Base-by-base conservation (phyloP, 768 basidiomycete species). In the Porphyrellus cyaneotinctus region DNA sequence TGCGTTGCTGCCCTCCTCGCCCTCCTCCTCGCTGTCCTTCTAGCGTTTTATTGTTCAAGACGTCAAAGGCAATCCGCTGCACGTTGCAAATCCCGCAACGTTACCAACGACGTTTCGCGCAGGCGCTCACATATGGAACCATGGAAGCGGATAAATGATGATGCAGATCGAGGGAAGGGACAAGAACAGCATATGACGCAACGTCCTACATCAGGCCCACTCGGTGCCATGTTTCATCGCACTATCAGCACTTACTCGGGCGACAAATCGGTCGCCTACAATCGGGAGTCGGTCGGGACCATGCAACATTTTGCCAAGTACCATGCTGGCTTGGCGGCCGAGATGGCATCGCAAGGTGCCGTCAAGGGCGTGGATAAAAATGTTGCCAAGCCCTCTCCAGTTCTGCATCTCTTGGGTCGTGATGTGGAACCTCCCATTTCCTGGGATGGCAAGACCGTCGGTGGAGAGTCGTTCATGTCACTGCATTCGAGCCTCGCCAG, bases 221-320 rank as follows among this genome's bases (percentile, higher is more conserved):
- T 84, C 50, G 82, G 67, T 2, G 58, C 76, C 33, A 82, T 85
- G 82, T 84, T 87, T 73, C 81, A 83, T 61, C 74, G 80, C 35
- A 64, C 75, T 0, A 77, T 77, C 6, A 84, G 82, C 62, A 69
- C 79, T 35, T 72, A 75, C 38, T 83, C 84, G 15, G 75, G 70
- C 9, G 79, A 78, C 53, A 70, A 67, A 32, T 76, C 77, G 9
- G 75, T 78, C 5, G 73, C 76, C 32, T 68, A 72, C 43, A 51
- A 56, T 32, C 64, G 66, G 8, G 68, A 69, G 35, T 67, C 67
- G 5, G 43, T 71, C 6, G 64, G 67, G 11, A 61, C 69, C 4
- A 64, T 69, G 65, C 65, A 57, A 37, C 57, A 82, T 18, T 85
- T 85, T 63, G 78, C 78, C 24, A 79, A 79, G 55, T 85, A 84